phyloP scores from a whole-genome alignment of 306 rosid species.

The Malus sylvestris region DNA sequence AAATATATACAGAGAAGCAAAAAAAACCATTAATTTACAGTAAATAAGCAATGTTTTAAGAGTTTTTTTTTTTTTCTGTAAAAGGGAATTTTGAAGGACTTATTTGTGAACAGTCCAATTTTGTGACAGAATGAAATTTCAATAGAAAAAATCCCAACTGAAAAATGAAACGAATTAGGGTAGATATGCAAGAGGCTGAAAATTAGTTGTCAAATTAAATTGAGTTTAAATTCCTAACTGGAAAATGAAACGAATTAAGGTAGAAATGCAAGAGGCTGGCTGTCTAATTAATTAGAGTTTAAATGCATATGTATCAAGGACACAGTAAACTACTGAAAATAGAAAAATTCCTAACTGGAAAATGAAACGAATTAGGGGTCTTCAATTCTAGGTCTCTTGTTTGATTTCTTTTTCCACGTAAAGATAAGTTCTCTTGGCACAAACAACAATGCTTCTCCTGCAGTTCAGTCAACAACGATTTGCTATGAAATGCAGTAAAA shows the following conservation, averaged over 20 bases:
- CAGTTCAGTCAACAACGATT: background rate
- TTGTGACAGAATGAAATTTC: background rate
- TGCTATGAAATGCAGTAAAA: background rate
- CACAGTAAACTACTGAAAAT: background rate
- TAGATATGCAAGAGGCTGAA: background rate
- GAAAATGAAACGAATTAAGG: too few relatives aligned
- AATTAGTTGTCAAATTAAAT: background rate
- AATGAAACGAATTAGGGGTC: background rate
- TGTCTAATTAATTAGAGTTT: background rate
- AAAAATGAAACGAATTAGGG: too few relatives aligned
- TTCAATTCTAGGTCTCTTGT: too few relatives aligned
- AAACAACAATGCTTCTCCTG: background rate
- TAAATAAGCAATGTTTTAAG: too few relatives aligned
- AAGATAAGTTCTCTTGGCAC: background rate
- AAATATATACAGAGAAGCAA: too few relatives aligned
- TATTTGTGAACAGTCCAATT: too few relatives aligned
- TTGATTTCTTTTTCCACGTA: background rate
- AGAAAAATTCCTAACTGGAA: background rate
- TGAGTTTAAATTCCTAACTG: background rate
- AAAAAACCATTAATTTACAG: too few relatives aligned
- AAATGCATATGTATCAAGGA: background rate
- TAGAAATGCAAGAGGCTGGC: background rate
- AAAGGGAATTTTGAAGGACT: too few relatives aligned
- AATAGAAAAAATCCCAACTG: too few relatives aligned
- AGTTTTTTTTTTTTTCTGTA: too few relatives aligned